A percentile compares a stretch with the other conserved stretches of the same genome.
These are phyloP conservation scores for Calonectria multiphialidica DNA, from an alignment of 2,329 filamentous ascomycete species.

Conservation along the genomic window DNA sequence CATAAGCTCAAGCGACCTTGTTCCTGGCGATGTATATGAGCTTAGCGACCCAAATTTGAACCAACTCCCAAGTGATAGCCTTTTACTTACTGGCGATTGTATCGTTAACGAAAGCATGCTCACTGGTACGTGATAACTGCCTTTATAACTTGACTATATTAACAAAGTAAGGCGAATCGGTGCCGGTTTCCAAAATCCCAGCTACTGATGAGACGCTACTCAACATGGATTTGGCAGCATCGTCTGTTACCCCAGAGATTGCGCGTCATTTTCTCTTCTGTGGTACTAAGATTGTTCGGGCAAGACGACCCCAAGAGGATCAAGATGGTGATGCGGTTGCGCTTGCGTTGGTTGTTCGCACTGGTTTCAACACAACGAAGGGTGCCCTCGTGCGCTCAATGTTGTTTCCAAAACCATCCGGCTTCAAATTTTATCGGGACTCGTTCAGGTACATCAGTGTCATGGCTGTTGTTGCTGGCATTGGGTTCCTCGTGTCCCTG, in stretches of 20 bases:
- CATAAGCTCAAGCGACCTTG: constrained; percentile 86
- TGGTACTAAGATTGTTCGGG: constrained; percentile 94
- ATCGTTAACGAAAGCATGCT: constrained; percentile 99
- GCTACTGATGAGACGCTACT: constrained; percentile 84
- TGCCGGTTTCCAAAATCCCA: constrained; percentile 93
- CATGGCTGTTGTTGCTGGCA: constrained; percentile 86
- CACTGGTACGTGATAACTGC: constrained; percentile 64
- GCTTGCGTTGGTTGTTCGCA: constrained; percentile 91
- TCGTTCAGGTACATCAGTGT: constrained; percentile 98
- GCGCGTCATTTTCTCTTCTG: constrained; percentile 93
- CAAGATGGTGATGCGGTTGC: constrained; percentile 90
- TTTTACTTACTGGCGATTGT: constrained; percentile 92
- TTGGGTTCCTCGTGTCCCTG: constrained; percentile 92
- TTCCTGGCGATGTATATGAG: constrained; percentile 97
- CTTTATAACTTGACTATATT: constrained; percentile 41
- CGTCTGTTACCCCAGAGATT: constrained; percentile 84
- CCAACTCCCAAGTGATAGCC: constrained; percentile 92
- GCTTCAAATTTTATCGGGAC: constrained; percentile 98
- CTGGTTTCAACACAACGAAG: constrained; percentile 98
- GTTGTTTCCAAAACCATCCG: constrained; percentile 97
- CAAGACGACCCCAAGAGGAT: constrained; percentile 87
- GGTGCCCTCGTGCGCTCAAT: constrained; percentile 95
- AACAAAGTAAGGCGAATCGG: constrained; percentile 77
- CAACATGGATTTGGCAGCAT: constrained; percentile 81
- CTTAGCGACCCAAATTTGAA: constrained; percentile 91